Base-by-base conservation (phyloP, 2,329 filamentous ascomycete species). In the Monilinia fructigena region DNA sequence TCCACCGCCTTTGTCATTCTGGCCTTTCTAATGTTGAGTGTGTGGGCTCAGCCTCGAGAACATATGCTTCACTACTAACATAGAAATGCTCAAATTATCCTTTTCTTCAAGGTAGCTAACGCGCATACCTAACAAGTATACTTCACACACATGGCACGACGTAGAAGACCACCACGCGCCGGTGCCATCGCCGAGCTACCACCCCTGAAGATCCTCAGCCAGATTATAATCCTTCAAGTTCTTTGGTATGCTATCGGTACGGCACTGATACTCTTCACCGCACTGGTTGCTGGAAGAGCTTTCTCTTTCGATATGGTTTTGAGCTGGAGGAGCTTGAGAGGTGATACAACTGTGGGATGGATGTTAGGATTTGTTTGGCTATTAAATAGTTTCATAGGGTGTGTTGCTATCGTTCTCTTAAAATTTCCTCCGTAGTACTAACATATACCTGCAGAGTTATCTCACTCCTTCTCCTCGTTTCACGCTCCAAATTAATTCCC, bases 401-500 rank as follows among this genome's bases (percentile, higher is more conserved):
- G 80, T 71, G 83, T 78, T 35, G 59, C n/a, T 60, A 14, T 63
- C 60, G 40, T 55, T n/a, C 6, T 6, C 31, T 55, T 7, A n/a
- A 55, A 55, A 58, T 60, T 68, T 52, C 42, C 52, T 31, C 47
- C 16, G 20, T 28, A n/a, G 47, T 48, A 55, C 23, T 50, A 18
- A 65, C 55, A 52, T 2, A 38, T 26, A 26, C 6, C n/a, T 4
- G 67, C 75, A 98, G 94, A 76, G 87, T 92, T 53, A 86, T 96
- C 67, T 90, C 92, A 53, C 89, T 97, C 67, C 86, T 97, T 61
- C 80, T 94, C 64, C 82, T 98, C 67, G 87, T 99, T 72, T 88
- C 89, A 26, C 92, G 95, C 69, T 95, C 90, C 58, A 98, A 98
- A 78, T 89, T 98, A 68, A 91, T 98, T 61, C 92, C 92, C 72